Conservation (phyloP, 2,329 filamentous ascomycete species). For the Microdochium nivale region DNA sequence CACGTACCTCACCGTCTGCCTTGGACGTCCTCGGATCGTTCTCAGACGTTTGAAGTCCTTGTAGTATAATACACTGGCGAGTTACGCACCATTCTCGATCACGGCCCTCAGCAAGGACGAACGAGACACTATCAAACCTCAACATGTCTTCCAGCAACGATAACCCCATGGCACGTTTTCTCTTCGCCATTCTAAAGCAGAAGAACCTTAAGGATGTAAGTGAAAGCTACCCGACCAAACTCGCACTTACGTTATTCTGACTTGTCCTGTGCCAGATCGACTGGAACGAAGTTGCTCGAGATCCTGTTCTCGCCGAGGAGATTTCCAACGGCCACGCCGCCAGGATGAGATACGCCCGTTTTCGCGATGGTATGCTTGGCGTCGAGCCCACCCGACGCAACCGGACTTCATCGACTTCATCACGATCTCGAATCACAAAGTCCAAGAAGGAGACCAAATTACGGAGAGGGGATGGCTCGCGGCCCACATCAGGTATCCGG, state of each 20-base stretch:
- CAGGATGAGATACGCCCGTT: conserved; percentile 50
- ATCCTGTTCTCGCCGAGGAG: conserved; percentile 42
- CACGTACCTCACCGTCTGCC: background rate
- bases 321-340: conserved; percentile 54
- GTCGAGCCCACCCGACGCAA: conserved; percentile 39
- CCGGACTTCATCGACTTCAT: conserved; percentile 29
- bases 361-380: conserved; percentile 36
- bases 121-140: conserved; percentile 5
- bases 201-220: conserved; percentile 53
- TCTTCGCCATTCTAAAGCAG: conserved; percentile 51
- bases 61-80: conserved; percentile 5
- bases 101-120: background rate
- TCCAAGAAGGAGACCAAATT: conserved; percentile 27
- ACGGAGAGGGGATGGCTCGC: conserved; percentile 25
- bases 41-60: background rate
- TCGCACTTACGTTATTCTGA: conserved; percentile 6
- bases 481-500: conserved; percentile 10
- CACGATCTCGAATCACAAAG: conserved; percentile 33
- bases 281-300: conserved; percentile 47
- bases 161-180: conserved; percentile 47
- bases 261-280: conserved; percentile 36
- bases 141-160: conserved; percentile 47
- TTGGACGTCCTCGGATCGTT: background rate
- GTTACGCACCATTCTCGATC: background rate
- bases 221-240: conserved; percentile 7